Evolutionary conservation across 805 yeast genomes (phyloP), one percentile per base, ranked within the genome.

Genomic region (Wickerhamiella brachini): DNA sequence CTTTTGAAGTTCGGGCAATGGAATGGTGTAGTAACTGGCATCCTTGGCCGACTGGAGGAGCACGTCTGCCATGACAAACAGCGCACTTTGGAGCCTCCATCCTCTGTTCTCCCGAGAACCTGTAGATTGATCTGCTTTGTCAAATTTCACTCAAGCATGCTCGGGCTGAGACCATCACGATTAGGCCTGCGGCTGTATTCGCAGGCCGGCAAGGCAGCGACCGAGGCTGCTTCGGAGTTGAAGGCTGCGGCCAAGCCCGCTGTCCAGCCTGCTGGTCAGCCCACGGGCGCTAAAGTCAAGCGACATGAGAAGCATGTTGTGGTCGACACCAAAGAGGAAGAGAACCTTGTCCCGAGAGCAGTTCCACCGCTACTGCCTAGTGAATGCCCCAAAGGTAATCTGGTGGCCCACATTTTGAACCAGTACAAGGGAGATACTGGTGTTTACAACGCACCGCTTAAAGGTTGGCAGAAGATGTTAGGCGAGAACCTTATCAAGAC

Each of bases 1-100:
- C 1, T 66, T 56, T 54, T 74, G 70, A 38, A 70, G 64, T 31
- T 78, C 75, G 10, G 60, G 65, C 0, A 88, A 81, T 0, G 70
- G 51, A 43, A 77, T 68, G 12, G 67, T 66, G 22, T 74, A 69
- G 60, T 77, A 83, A n/a, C 69, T 64, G 1, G 79, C 79, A 1
- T 78, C 67, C 3, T 67, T 60, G 48, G 77, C 76, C 18, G 81
- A 69, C 23, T 71, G 65, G 29, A 82, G 63, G 29, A 81, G 70
- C 20, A 20, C 26, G 44, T 42, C 26, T 17, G 44, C 44, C 41
- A 37, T 37, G 41, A 37, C 41, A 37, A 37, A 37, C 20, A 5
- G 20, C 41, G 4, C 10, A n/a, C 4, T 37, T n/a, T 5, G 26
- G 5, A 24, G 26, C 8, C 26, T n/a, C n/a, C n/a, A 8, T 5